phyloP scores from a whole-genome alignment of 345 rosid genomes.

The Isatis tinctoria region DNA sequence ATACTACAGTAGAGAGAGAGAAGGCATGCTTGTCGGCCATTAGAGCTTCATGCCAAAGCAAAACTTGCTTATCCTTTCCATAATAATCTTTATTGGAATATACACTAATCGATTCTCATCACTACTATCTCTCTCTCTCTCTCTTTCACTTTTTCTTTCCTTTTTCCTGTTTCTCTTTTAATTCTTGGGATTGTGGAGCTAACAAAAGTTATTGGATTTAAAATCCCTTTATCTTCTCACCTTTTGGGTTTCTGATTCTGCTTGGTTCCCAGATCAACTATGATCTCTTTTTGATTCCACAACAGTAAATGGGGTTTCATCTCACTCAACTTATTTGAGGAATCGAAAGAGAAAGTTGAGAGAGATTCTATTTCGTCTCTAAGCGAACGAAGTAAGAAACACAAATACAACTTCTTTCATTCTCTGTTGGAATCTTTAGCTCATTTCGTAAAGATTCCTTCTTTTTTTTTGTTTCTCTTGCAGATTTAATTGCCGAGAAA shows the following conservation, averaged over 20 bases:
- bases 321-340: slow-evolving; percentile 12
- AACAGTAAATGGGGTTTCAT: not conserved
- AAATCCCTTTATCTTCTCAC: slow-evolving; percentile 11
- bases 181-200: slow-evolving; percentile 34
- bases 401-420: not conserved
- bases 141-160: not conserved
- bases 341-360: slow-evolving; percentile 13
- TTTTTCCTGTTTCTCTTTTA: slow-evolving; percentile 1
- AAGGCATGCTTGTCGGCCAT: slow-evolving; percentile 42
- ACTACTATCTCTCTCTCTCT: slow-evolving; percentile 13
- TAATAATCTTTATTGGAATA: slow-evolving; percentile 32
- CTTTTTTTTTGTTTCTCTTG: not conserved
- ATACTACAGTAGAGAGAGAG: slow-evolving; percentile 36
- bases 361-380: not conserved
- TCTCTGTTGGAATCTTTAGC: not conserved
- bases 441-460: not conserved
- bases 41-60: slow-evolving; percentile 27
- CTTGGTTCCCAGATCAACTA: slow-evolving; percentile 24
- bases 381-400: slow-evolving; percentile 11
- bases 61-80: slow-evolving; percentile 28
- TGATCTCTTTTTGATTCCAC: slow-evolving; percentile 12
- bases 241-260: slow-evolving; percentile 30
- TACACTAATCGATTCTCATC: slow-evolving; percentile 33
- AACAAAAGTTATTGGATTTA: slow-evolving; percentile 16
- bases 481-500: not conserved